Conservation (phyloP, 202 grass and related monocot genomes). For the Eragrostis tef region DNA sequence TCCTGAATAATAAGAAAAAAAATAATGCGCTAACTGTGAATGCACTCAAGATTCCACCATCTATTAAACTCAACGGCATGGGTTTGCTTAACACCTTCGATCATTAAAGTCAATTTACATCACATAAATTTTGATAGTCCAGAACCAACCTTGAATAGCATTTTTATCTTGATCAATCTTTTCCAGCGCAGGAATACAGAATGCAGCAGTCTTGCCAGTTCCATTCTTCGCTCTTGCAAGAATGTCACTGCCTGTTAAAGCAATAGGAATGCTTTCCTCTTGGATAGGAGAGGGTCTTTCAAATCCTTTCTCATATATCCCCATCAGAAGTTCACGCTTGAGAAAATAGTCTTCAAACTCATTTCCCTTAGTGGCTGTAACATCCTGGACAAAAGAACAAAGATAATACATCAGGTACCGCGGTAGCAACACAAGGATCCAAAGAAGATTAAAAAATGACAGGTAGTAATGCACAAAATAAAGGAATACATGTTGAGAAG, state of each 20-base stretch:
- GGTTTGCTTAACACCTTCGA: slow-evolving; percentile 2
- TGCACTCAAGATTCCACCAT: slow-evolving; percentile 17
- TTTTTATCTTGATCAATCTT: slow-evolving; percentile 96
- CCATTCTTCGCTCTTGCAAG: slow-evolving; percentile 97
- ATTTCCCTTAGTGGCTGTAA: slow-evolving; percentile 95
- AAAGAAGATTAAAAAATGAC: background rate
- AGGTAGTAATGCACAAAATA: background rate
- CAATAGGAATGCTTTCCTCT: slow-evolving; percentile 97
- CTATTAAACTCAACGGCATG: background rate
- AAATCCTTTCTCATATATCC: slow-evolving; percentile 94
- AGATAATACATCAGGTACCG: slow-evolving; percentile 6
- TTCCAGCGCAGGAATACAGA: slow-evolving; percentile 94
- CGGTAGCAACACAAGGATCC: background rate
- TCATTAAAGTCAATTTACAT: background rate
- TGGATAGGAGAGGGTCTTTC: slow-evolving; percentile 94
- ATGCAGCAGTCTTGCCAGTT: slow-evolving; percentile 92
- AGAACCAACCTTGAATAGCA: slow-evolving; percentile 79
- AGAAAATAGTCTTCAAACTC: slow-evolving; percentile 99
- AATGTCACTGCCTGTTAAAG: slow-evolving; percentile 88
- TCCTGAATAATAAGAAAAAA: background rate
- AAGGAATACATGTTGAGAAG: background rate
- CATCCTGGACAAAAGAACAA: slow-evolving; percentile 60
- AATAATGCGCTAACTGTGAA: background rate
- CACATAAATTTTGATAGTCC: slow-evolving; percentile 13
- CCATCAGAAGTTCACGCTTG: slow-evolving; percentile 95